Evolutionary conservation across 768 basidiomycete genomes (phyloP), one percentile per base, ranked within the genome.

Genomic region (Mrakia hoshinonis): DNA sequence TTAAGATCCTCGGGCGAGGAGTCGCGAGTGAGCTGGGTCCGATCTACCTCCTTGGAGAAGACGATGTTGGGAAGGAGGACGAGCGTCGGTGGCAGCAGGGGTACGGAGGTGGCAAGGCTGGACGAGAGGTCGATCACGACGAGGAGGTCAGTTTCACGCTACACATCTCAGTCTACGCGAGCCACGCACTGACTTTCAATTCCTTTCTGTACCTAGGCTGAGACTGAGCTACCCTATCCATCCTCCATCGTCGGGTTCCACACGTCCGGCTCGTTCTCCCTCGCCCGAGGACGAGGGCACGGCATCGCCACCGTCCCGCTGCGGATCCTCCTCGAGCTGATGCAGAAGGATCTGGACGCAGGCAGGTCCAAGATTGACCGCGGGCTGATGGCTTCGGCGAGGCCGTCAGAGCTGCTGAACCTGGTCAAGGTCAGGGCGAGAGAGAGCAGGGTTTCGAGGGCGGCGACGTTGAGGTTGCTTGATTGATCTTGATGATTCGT

Each of bases 211-310:
- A n/a, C n/a, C n/a, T n/a, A 34, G 66, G 46, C 71, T 7, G 34
- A 24, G 6, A 48, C 39, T 18, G 5, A n/a, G 1, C 36, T 68
- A 12, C 72, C 72, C 26, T 49, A 67, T 4, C 20, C 47, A 15
- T 51, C 61, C 15, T 54, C 80, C 3, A 82, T 90, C 31, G 85
- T 95, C 66, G 94, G 95, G 0, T 90, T 89, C 76, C 83, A 92
- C 24, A 91, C 92, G 0, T 87, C 89, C 2, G 94, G 93, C 0
- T 87, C 87, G 72, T 89, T 85, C 77, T 94, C 93, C 1, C 83
- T 97, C 10, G 83, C 86, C 0, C 84, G 87, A 36, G 94, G 94
- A 0, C 81, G 84, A 71, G 92, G 91, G 0, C 85, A 86, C 75
- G 93, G 85, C 2, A 82, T 96, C 15, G 95, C 87, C 22, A 85